These are phyloP conservation scores for Fusarium sp. DNA, from an alignment of 2,329 filamentous ascomycete genomes.

Conservation along the genomic window DNA sequence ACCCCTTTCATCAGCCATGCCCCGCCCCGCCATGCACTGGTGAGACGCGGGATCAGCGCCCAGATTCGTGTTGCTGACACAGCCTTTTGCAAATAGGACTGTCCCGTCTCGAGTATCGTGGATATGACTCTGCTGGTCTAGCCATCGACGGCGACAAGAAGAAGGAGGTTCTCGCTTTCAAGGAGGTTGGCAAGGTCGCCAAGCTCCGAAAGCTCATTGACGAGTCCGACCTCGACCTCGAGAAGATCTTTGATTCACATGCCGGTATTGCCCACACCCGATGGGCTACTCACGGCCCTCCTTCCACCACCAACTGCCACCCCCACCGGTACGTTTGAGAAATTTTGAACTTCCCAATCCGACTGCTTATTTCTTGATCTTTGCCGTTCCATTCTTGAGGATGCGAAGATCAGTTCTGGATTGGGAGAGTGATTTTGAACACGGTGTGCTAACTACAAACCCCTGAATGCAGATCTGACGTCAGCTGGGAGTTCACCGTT, in stretches of 20 bases:
- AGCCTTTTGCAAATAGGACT: conserved; percentile 68
- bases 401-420: conserved; percentile 7
- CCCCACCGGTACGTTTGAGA: conserved; percentile 80
- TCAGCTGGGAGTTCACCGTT: conserved; percentile 93
- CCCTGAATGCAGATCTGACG: conserved; percentile 74
- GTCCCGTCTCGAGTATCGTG: conserved; percentile 95
- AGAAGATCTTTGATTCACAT: conserved; percentile 96
- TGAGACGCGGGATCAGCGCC: conserved; percentile 36
- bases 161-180: conserved; percentile 96
- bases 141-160: conserved; percentile 98
- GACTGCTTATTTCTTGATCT: background rate
- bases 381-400: background rate
- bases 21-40: conserved; percentile 39
- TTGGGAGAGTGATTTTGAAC: background rate
- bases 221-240: conserved; percentile 81
- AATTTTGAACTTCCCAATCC: background rate
- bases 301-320: conserved; percentile 95
- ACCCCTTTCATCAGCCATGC: conserved; percentile 32
- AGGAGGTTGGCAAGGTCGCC: conserved; percentile 99
- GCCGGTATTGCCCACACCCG: conserved; percentile 98
- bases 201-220: conserved; percentile 95
- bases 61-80: conserved; percentile 44
- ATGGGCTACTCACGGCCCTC: conserved; percentile 97
- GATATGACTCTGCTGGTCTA: conserved; percentile 96
- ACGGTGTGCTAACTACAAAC: conserved; percentile 33